Percentiles rank a stretch among this genome's conserved stretches.
phyloP scores from a whole-genome alignment of 345 rosid genomes.

The Nasturtium officinale region DNA sequence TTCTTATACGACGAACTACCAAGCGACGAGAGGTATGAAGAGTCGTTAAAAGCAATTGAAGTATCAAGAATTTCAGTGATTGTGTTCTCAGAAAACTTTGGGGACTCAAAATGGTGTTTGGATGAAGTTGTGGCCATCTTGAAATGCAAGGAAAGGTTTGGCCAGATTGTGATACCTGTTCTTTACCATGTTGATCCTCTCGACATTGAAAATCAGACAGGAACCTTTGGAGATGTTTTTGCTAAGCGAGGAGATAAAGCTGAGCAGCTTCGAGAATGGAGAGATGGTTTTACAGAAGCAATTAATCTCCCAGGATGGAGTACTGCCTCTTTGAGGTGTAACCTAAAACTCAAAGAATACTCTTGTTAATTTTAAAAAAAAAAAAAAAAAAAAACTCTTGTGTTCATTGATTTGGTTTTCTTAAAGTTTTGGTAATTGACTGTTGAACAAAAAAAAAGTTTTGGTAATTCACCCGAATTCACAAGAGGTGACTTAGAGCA shows the following conservation, averaged over 20 bases:
- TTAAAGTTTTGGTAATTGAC: no score
- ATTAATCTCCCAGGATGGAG: conserved; percentile 33
- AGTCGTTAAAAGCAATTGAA: conserved; percentile 24
- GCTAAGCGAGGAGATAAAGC: conserved; percentile 14
- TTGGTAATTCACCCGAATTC: no score
- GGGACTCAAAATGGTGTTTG: conserved; percentile 40
- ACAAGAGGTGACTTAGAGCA: no score
- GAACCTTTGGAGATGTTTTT: conserved; percentile 38
- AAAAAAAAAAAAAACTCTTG: no score
- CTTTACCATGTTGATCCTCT: conserved; percentile 43
- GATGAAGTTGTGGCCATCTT: conserved; percentile 43
- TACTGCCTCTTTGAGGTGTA: conserved; percentile 26
- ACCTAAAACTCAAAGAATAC: neutral
- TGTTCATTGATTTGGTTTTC: no score
- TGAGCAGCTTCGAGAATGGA: conserved; percentile 26
- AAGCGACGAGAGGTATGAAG: conserved; percentile 18
- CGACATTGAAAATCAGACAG: conserved; percentile 37
- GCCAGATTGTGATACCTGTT: conserved; percentile 44
- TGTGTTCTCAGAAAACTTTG: conserved; percentile 35
- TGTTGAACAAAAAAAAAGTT: no score
- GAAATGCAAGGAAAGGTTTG: conserved; percentile 27
- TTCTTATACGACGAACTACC: conserved; percentile 31
- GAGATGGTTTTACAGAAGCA: conserved; percentile 18
- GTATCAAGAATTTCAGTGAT: conserved; percentile 32
- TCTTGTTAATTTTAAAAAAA: no score